Evolutionary conservation across 306 rosid genomes (phyloP).

Genomic region (Comarum palustre): DNA sequence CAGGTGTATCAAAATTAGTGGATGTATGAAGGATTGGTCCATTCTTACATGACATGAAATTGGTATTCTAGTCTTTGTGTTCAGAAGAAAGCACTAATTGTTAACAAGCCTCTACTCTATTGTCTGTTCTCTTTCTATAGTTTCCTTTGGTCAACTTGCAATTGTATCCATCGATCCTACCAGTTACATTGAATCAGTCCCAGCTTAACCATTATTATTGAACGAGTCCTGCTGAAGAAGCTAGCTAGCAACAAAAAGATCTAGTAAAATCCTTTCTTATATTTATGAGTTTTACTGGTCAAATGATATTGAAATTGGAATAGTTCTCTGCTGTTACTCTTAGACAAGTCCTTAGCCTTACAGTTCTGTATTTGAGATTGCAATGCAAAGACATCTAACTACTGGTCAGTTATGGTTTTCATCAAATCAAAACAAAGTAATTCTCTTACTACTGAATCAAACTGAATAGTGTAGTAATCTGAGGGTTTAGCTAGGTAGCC

Average conservation of each 20-base stretch:
- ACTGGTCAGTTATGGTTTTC: neutral
- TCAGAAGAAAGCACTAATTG: too few species aligned
- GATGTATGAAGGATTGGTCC: too few species aligned
- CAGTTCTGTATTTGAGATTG: neutral
- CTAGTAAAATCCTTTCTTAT: neutral
- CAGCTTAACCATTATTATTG: neutral
- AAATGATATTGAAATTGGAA: neutral
- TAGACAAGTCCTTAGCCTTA: neutral
- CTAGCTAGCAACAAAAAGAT: neutral
- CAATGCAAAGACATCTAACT: neutral
- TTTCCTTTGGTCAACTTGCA: neutral
- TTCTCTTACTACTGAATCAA: neutral
- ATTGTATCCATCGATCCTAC: neutral
- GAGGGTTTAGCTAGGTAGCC: neutral
- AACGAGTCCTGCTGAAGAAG: neutral
- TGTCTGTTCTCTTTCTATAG: neutral
- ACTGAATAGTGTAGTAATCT: neutral
- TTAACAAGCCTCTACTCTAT: neutral
- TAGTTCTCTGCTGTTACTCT: neutral
- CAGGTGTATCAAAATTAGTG: too few species aligned
- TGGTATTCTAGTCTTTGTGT: neutral
- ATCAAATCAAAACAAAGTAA: too few species aligned
- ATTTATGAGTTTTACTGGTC: neutral
- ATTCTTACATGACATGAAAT: too few species aligned
- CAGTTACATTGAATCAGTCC: neutral